Evolutionary conservation across 2,329 filamentous ascomycete genomes (phyloP).

Genomic region (Rutstroemia sp.): DNA sequence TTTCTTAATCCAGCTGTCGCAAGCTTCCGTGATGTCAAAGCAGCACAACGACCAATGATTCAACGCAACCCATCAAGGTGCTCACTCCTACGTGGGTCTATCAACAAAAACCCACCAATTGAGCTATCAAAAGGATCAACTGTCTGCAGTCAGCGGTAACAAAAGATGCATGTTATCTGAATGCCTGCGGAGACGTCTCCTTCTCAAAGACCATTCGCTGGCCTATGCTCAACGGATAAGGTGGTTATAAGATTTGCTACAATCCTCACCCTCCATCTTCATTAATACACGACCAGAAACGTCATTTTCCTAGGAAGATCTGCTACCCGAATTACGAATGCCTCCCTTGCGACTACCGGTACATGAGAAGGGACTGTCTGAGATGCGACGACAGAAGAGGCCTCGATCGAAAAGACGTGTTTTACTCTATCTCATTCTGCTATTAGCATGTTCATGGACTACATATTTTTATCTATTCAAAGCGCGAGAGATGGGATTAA

Average conservation of each 20-base stretch:
- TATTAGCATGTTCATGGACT: constrained; percentile 2
- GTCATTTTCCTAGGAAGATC: neutral
- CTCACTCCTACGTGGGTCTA: too few species aligned
- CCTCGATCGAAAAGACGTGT: constrained; percentile 3
- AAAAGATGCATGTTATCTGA: too few species aligned
- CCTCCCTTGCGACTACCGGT: neutral
- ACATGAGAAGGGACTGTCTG: neutral
- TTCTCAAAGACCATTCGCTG: neutral
- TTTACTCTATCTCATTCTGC: neutral
- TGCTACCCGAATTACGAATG: neutral
- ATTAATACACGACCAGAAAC: neutral
- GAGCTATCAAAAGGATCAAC: too few species aligned
- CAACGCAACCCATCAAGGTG: too few species aligned
- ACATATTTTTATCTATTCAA: neutral
- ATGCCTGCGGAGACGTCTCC: neutral
- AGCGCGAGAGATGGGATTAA: neutral
- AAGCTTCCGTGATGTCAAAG: too few species aligned
- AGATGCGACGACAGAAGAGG: neutral
- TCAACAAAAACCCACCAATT: too few species aligned
- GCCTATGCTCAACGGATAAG: neutral
- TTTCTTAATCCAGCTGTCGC: too few species aligned
- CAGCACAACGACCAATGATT: too few species aligned
- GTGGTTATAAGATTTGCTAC: neutral
- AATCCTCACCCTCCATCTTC: neutral
- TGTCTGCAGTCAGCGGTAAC: too few species aligned